phyloP scores from a whole-genome alignment of 148 eudicot genomes.

The Rhododendron williamsianum region DNA sequence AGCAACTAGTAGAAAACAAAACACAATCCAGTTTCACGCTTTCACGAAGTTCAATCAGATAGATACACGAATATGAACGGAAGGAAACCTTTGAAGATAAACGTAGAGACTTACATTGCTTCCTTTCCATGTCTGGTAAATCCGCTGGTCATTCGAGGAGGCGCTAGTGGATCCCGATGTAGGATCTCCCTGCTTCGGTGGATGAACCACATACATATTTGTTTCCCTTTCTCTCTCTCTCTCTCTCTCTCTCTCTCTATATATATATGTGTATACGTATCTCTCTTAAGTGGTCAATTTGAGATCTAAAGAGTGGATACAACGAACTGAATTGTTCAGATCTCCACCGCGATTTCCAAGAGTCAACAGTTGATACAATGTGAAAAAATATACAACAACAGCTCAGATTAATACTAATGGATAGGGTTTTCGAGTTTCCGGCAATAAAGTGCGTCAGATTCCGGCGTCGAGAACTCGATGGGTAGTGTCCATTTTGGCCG shows the following conservation, averaged over 20 bases:
- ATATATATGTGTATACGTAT: not conserved
- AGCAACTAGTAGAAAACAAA: not conserved
- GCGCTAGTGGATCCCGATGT: conserved; percentile 40
- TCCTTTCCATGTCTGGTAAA: conserved; percentile 93
- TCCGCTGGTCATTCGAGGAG: conserved; percentile 45
- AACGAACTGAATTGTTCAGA: not conserved
- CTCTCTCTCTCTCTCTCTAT: conserved; percentile 14
- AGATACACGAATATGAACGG: not conserved
- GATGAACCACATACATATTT: conserved; percentile 89
- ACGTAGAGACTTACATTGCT: conserved; percentile 59
- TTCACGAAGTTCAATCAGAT: not conserved
- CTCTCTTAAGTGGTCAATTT: not conserved
- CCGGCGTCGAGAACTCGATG: not conserved
- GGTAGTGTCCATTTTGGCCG: not conserved
- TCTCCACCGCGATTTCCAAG: not conserved
- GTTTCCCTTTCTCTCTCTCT: conserved; percentile 6
- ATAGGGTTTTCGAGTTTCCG: not conserved
- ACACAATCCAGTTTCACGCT: conserved; percentile 1
- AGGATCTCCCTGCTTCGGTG: conserved; percentile 72
- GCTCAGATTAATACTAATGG: not conserved
- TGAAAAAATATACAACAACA: not conserved
- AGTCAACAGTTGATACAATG: not conserved
- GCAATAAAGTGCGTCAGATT: not conserved
- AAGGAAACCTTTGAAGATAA: not conserved
- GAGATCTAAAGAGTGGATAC: not conserved